Evolutionary conservation across 352 stramenopile genomes (phyloP), one percentile per base, ranked within the genome.

Genomic region (Phytophthora brassicae): DNA sequence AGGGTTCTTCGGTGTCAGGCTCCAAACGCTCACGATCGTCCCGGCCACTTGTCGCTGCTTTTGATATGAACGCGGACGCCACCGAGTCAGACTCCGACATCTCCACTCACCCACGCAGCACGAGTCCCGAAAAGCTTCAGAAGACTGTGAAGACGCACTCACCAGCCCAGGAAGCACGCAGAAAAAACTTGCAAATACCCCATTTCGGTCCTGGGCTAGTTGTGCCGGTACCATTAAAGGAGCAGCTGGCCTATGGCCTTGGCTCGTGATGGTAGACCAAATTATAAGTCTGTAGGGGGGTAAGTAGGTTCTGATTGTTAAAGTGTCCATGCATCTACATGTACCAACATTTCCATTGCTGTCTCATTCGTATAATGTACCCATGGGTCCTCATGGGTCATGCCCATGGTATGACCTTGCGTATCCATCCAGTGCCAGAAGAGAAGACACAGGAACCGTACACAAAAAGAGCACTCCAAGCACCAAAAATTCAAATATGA

Each of bases 1-100:
- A 63, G 20, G 41, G 31, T 16, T 13, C 33, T 16, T 20, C 31
- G 2, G 20, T 49, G 16, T 6, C 59, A 6, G 63, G 53, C 49
- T 64, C 45, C 23, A 72, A 70, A 33, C 60, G 65, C 12, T 22
- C 36, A 23, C 64, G 58, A 59, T 58, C 48, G 68, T 53, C 38
- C 63, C 60, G 38, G 33, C 7, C 49, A 17, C 1, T 43, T 11
- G 26, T 22, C 14, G 20, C 28, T 19, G 20, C 61, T 6, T 38
- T 65, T 39, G 55, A 26, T 28, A 68, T 44, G 19, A 57, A 72
- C n/a, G 62, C 63, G 7, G 57, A 72, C 39, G 36, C 20, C 20
- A 65, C 46, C 6, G 66, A 66, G 26, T 68, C 35, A 8, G 56
- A 64, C 22, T 62, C 56, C 3, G 56, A 74, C 42, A 24, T 22